Evolutionary conservation across 192 early-diverging fungal genomes (phyloP).

Genomic region (Coemansia guatemalensis): DNA sequence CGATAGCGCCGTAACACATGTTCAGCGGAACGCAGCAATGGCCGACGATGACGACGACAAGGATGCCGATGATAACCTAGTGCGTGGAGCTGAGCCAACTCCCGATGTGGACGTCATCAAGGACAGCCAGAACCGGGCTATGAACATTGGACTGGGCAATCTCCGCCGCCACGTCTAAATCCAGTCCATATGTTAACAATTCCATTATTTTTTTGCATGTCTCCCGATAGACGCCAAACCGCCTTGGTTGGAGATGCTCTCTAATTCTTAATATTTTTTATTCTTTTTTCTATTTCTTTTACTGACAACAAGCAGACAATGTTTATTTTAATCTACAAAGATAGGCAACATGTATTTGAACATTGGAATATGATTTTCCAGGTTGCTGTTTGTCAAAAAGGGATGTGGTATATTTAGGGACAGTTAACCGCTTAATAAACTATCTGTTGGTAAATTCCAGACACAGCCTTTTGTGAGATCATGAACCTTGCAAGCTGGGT

Average conservation of each 20-base stretch:
- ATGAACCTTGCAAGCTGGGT: not conserved
- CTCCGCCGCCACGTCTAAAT: slow-evolving; percentile 37
- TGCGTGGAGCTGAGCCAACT: slow-evolving; percentile 29
- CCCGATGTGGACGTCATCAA: slow-evolving; percentile 37
- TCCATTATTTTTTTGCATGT: not conserved
- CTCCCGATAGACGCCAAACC: not conserved
- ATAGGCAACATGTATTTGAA: not conserved
- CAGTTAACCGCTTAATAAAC: too few species aligned
- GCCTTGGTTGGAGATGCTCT: not conserved
- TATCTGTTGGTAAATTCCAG: too few species aligned
- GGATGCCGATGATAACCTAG: slow-evolving; percentile 14
- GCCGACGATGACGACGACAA: slow-evolving; percentile 6
- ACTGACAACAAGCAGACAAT: slow-evolving; percentile 14
- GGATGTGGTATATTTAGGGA: not conserved
- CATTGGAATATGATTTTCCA: not conserved
- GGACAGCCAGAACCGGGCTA: slow-evolving; percentile 49
- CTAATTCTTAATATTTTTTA: slow-evolving; percentile 8
- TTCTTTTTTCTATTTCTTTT: slow-evolving; percentile 4
- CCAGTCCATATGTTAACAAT: not conserved
- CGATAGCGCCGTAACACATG: not conserved
- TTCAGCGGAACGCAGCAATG: slow-evolving; percentile 23
- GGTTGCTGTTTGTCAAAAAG: not conserved
- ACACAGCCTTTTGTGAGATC: too few species aligned
- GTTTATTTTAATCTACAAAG: not conserved
- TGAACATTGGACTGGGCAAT: slow-evolving; percentile 48